Percentiles rank a stretch among this genome's conserved stretches.
Evolutionary conservation across 306 rosid genomes (phyloP).

Genomic region (Prunus campanulata): DNA sequence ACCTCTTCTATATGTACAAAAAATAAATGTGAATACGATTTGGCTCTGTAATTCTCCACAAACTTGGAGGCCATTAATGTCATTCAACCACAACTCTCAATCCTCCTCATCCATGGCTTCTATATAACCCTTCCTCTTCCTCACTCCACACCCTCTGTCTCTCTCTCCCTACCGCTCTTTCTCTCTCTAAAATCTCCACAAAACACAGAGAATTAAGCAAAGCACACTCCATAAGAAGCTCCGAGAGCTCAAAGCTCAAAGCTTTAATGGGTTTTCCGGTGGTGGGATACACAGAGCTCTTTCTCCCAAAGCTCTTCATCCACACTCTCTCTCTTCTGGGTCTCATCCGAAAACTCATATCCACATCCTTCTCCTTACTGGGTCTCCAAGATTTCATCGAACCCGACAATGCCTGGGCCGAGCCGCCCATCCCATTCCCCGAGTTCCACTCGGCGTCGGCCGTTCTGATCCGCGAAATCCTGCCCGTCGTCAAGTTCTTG

Average conservation of each 20-base stretch:
- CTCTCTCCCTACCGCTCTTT: not conserved
- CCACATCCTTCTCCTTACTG: conserved; percentile 32
- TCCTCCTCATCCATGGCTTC: conserved; percentile 8
- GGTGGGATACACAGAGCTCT: conserved; percentile 60
- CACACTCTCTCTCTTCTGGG: conserved; percentile 51
- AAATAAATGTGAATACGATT: not conserved
- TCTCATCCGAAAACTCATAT: conserved; percentile 50
- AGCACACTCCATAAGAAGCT: not conserved
- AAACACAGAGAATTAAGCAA: not conserved
- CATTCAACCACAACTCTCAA: not conserved
- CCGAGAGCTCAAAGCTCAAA: not conserved
- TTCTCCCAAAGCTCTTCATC: conserved; percentile 61
- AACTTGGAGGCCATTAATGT: not conserved
- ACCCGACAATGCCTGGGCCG: conserved; percentile 50
- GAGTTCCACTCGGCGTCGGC: conserved; percentile 53
- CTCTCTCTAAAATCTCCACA: not conserved
- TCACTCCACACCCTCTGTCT: not conserved
- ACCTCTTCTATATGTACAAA: not conserved
- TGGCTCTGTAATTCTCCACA: not conserved
- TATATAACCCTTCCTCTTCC: not conserved
- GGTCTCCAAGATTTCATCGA: conserved; percentile 66
- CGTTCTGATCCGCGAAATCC: conserved; percentile 48
- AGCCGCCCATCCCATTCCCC: conserved; percentile 12
- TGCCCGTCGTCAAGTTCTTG: conserved; percentile 62
- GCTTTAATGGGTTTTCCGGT: conserved; percentile 73